Evolutionary conservation across 2,329 filamentous ascomycete species (phyloP).

Genomic region (Xylaria sp.): DNA sequence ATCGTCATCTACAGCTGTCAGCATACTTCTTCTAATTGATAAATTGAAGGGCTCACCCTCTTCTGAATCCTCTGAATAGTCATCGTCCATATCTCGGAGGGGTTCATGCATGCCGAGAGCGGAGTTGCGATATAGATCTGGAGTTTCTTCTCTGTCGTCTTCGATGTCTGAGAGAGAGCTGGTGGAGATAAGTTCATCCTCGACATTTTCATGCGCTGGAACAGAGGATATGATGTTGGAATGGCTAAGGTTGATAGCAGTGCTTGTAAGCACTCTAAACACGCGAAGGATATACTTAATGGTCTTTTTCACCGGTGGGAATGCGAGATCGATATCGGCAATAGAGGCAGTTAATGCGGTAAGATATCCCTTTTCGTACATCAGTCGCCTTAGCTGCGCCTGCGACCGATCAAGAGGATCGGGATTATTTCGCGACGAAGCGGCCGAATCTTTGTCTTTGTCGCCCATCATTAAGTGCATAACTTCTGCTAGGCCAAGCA

Average conservation of each 20-base stretch:
- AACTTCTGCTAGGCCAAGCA: conserved; percentile 88
- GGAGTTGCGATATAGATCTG: conserved; percentile 96
- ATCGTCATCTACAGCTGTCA: conserved; percentile 68
- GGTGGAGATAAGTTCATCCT: conserved; percentile 87
- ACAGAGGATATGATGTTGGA: conserved; percentile 77
- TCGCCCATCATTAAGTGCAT: conserved; percentile 93
- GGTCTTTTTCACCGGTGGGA: conserved; percentile 89
- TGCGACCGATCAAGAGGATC: conserved; percentile 68
- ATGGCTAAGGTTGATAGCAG: conserved; percentile 86
- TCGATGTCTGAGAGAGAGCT: conserved; percentile 91
- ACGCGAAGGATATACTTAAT: conserved; percentile 97
- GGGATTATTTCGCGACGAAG: conserved; percentile 51
- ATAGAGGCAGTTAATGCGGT: conserved; percentile 89
- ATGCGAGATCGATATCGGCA: conserved; percentile 94
- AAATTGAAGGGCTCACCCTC: conserved; percentile 59
- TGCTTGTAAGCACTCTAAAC: conserved; percentile 85
- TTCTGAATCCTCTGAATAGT: conserved; percentile 80
- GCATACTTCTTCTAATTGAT: conserved; percentile 3
- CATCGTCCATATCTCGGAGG: conserved; percentile 73
- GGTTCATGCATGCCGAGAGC: conserved; percentile 94
- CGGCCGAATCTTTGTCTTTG: conserved; percentile 69
- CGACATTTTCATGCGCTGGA: conserved; percentile 74
- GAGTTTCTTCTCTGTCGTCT: conserved; percentile 90
- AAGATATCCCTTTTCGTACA: conserved; percentile 98
- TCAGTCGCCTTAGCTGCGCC: conserved; percentile 87